Base-by-base conservation (phyloP, 768 basidiomycete genomes). In the Termitomyces sp. region DNA sequence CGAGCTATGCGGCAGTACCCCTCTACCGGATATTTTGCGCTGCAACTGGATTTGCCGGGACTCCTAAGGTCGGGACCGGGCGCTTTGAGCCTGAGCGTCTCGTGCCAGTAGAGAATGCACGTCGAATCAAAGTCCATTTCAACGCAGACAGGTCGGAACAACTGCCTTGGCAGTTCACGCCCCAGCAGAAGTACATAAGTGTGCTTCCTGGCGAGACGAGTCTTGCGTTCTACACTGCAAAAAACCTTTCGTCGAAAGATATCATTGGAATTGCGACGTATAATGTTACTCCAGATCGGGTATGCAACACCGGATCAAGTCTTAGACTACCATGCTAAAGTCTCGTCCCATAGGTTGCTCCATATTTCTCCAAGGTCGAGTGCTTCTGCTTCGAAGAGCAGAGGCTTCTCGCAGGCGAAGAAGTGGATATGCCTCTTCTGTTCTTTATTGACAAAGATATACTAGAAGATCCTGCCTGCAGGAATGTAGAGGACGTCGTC, bases 321-420 rank as follows among this genome's bases (percentile, higher is more conserved):
- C 31, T n/a, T 44, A 52, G 27, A 13, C n/a, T 13, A 1, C 18
- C 18, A 34, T 20, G 31, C 5, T 31, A 30, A 46, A 50, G n/a
- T 36, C 8, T 20, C 18, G 8, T 18, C n/a, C 6, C 37, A 20
- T 67, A 98, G 96, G 83, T 98, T 64, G 97, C 97, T 9, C 95
- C 96, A 0, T 98, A 98, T 73, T 99, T 99, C 69, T 94, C 95
- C 53, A 99, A 99, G 76, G 94, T 99, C 13, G 97, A 99, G 72
- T 99, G 97, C 65, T 99, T 99, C 78, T 99, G 97, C 73, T 99
- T 99, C 65, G 97, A 99, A 71, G 97, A 99, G 70, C 97, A 99
- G 73, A 91, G 88, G 66, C 83, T 99, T 11, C 78, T 97, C 27
- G 95, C 95, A 0, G 88, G 89, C 31, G 97, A 99, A 75, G 95